These are phyloP conservation scores for Phytophthora syringae DNA, from an alignment of 352 stramenopile genomes.

Conservation along the genomic window DNA sequence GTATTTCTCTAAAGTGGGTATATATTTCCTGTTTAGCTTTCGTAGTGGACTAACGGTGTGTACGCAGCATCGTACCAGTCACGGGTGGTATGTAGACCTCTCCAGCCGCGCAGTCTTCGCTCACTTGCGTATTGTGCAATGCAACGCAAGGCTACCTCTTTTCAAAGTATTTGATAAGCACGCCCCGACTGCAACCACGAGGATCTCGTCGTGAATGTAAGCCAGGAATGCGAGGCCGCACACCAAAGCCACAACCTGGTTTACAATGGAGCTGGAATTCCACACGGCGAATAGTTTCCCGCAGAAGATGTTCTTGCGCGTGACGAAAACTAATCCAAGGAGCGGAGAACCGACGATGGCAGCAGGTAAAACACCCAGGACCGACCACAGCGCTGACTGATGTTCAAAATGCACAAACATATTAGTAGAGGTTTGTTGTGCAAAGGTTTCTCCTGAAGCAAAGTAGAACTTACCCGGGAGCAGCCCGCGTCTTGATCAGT, in stretches of 20 bases:
- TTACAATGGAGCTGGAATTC: slow-evolving; percentile 75
- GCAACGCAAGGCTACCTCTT: slow-evolving; percentile 68
- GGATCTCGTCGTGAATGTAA: slow-evolving; percentile 78
- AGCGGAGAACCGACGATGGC: slow-evolving; percentile 66
- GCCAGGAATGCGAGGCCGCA: slow-evolving; percentile 61
- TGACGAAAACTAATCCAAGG: slow-evolving; percentile 76
- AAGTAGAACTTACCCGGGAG: slow-evolving; percentile 60
- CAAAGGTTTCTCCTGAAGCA: no score
- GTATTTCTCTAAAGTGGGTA: slow-evolving; percentile 14
- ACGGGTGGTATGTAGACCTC: slow-evolving; percentile 80
- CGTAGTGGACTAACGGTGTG: slow-evolving; percentile 77
- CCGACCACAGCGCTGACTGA: slow-evolving; percentile 66
- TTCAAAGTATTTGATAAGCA: slow-evolving; percentile 76
- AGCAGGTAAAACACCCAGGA: slow-evolving; percentile 65
- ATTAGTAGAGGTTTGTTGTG: no score
- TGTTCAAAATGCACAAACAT: slow-evolving; percentile 10
- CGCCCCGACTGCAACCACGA: slow-evolving; percentile 57
- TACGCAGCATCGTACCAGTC: slow-evolving; percentile 90
- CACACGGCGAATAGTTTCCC: slow-evolving; percentile 78
- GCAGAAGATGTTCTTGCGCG: slow-evolving; percentile 76
- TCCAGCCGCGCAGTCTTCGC: slow-evolving; percentile 72
- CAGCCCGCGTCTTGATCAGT: slow-evolving; percentile 74
- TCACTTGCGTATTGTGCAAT: slow-evolving; percentile 82
- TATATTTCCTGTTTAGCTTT: slow-evolving; percentile 39
- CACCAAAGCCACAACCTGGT: slow-evolving; percentile 68